phyloP scores from a whole-genome alignment of 768 basidiomycete species.

The Artomyces pyxidatus region DNA sequence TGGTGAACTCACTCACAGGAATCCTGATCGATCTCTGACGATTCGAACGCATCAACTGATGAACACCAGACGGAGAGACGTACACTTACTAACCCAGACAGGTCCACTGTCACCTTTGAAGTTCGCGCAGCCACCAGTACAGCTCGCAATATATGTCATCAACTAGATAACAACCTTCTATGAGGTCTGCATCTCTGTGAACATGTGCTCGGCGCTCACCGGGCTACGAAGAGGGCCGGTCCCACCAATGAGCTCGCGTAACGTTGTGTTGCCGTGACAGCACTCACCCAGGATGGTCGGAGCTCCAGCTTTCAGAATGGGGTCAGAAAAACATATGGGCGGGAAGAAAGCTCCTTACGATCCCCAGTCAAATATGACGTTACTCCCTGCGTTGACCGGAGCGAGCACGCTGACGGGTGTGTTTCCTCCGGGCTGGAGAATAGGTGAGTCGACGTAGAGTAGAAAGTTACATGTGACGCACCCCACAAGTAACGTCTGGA shows the following conservation, averaged over 20 bases:
- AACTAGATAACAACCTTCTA: conserved; percentile 1
- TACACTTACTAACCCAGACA: conserved; percentile 17
- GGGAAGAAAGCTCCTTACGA: neutral
- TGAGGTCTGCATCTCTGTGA: neutral
- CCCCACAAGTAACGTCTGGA: conserved; percentile 15
- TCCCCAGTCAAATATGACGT: conserved; percentile 13
- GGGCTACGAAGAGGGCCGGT: too few relatives aligned
- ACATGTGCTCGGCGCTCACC: too few relatives aligned
- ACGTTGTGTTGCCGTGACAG: too few relatives aligned
- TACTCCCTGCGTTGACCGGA: conserved; percentile 7
- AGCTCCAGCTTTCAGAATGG: conserved; percentile 12
- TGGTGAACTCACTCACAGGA: conserved; percentile 5
- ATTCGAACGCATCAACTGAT: neutral
- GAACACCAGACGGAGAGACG: neutral
- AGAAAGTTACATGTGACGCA: conserved; percentile 1
- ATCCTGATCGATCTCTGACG: conserved; percentile 14
- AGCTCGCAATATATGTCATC: conserved; percentile 16
- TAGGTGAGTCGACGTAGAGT: too few relatives aligned
- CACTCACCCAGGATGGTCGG: conserved; percentile 13
- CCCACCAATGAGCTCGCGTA: too few relatives aligned
- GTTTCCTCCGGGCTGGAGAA: conserved; percentile 10
- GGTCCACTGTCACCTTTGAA: conserved; percentile 15
- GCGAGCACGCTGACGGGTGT: conserved; percentile 8
- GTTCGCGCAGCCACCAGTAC: conserved; percentile 11
- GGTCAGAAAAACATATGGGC: neutral